phyloP scores from a whole-genome alignment of 768 basidiomycete species.

The Tephrocybe sp. region DNA sequence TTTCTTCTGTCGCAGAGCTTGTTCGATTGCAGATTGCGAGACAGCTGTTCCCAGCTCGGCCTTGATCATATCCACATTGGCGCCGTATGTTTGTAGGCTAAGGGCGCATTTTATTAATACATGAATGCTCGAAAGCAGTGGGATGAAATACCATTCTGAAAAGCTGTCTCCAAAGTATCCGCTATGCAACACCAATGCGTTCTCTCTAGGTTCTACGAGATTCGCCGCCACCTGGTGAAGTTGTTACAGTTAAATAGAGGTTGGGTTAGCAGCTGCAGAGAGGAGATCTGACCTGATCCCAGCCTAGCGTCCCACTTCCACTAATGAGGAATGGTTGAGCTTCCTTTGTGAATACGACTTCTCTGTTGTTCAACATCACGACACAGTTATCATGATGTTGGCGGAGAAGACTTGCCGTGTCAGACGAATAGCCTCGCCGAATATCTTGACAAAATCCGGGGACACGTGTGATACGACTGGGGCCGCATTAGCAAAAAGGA shows the following conservation, averaged over 20 bases:
- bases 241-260: slow-evolving; percentile 1
- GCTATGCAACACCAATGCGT: slow-evolving; percentile 79
- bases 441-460: slow-evolving; percentile 81
- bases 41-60: slow-evolving; percentile 83
- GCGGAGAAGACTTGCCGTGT: slow-evolving; percentile 51
- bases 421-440: slow-evolving; percentile 88
- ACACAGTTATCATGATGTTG: not conserved
- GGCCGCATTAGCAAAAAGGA: slow-evolving; percentile 91
- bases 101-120: not conserved
- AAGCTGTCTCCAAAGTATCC: slow-evolving; percentile 96
- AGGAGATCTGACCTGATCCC: slow-evolving; percentile 72
- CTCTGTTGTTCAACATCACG: slow-evolving; percentile 15
- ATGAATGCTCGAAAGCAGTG: not conserved
- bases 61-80: slow-evolving; percentile 78
- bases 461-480: slow-evolving; percentile 88
- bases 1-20: slow-evolving; percentile 70
- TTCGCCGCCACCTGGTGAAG: slow-evolving; percentile 77
- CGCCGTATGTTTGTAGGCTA: slow-evolving; percentile 86
- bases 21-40: slow-evolving; percentile 53
- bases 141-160: slow-evolving; percentile 66
- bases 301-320: slow-evolving; percentile 93
- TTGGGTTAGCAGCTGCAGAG: not conserved
- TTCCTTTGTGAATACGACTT: slow-evolving; percentile 73
- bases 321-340: slow-evolving; percentile 93
- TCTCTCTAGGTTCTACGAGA: slow-evolving; percentile 77